Conservation (phyloP, 768 basidiomycete species). For the Strobilomyces dryophilus region DNA sequence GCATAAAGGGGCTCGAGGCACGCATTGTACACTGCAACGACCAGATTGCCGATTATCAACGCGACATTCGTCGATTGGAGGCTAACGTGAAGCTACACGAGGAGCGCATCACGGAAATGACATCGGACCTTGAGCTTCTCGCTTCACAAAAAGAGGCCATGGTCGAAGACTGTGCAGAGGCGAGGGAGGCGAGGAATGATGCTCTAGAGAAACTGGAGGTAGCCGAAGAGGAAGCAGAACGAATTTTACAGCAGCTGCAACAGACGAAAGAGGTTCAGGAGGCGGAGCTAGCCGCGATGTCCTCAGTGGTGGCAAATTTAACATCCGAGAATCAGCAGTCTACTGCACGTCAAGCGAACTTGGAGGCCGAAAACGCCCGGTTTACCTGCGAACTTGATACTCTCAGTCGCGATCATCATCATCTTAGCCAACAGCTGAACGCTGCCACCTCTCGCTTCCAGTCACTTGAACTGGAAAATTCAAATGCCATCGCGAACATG, state of each 20-base stretch:
- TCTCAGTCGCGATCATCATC: slow-evolving; percentile 8
- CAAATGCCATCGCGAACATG: slow-evolving; percentile 4
- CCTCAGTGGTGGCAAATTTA: slow-evolving; percentile 37
- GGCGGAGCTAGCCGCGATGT: slow-evolving; percentile 34
- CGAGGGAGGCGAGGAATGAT: slow-evolving; percentile 66
- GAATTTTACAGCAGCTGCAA: slow-evolving; percentile 29
- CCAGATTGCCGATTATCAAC: slow-evolving; percentile 74
- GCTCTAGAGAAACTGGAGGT: slow-evolving; percentile 52
- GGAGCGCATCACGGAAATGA: slow-evolving; percentile 69
- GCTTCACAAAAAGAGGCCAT: slow-evolving; percentile 69
- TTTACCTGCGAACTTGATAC: slow-evolving; percentile 13
- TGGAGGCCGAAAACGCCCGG: slow-evolving; percentile 15
- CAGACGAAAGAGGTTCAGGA: slow-evolving; percentile 26
- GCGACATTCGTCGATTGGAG: slow-evolving; percentile 73
- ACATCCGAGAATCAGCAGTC: slow-evolving; percentile 30
- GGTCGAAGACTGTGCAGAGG: slow-evolving; percentile 81
- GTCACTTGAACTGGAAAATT: slow-evolving; percentile 10
- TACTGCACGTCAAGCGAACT: slow-evolving; percentile 10
- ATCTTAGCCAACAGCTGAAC: slow-evolving; percentile 10
- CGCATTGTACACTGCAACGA: slow-evolving; percentile 65
- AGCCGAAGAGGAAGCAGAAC: slow-evolving; percentile 61
- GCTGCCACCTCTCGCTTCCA: slow-evolving; percentile 3
- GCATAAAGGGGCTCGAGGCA: slow-evolving; percentile 65
- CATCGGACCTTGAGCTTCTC: slow-evolving; percentile 60
- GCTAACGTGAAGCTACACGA: slow-evolving; percentile 72